These are phyloP conservation scores for Phytophthora boehmeriae DNA, from an alignment of 352 stramenopile species.

Conservation along the genomic window DNA sequence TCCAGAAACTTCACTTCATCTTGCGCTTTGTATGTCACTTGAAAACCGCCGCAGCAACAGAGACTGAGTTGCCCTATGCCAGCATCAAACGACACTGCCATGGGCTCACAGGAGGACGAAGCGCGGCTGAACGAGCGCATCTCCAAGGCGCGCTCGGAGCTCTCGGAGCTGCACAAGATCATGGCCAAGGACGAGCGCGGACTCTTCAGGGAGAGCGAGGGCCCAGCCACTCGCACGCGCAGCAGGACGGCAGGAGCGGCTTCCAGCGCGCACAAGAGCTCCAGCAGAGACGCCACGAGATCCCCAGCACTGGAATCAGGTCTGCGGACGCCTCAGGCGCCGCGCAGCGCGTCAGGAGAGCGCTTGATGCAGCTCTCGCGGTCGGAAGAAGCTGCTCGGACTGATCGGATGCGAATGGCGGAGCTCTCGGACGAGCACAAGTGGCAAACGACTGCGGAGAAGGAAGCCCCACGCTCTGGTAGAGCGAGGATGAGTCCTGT, in stretches of 20 bases:
- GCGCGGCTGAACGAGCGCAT: constrained; percentile 59
- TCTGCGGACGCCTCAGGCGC: constrained; percentile 45
- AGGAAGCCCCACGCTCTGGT: constrained; percentile 10
- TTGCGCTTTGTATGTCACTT: neutral
- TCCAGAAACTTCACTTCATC: too few species aligned
- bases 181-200: constrained; percentile 36
- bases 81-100: constrained; percentile 24
- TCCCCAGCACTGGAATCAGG: constrained; percentile 13
- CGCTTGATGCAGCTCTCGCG: constrained; percentile 55
- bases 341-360: constrained; percentile 43
- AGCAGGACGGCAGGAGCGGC: constrained; percentile 18
- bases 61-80: constrained; percentile 13
- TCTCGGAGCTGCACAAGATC: constrained; percentile 58
- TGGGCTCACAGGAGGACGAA: constrained; percentile 47
- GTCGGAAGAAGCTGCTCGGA: constrained; percentile 47
- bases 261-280: neutral
- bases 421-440: constrained; percentile 79
- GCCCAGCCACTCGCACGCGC: constrained; percentile 33
- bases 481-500: constrained; percentile 34
- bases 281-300: constrained; percentile 9
- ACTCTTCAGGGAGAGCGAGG: constrained; percentile 27
- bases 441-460: constrained; percentile 32
- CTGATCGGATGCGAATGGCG: constrained; percentile 76
- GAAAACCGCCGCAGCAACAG: neutral
- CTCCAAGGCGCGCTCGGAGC: constrained; percentile 55